Evolutionary conservation across 495 filamentous ascomycete species (phyloP).

Genomic region (Podospora sp.): DNA sequence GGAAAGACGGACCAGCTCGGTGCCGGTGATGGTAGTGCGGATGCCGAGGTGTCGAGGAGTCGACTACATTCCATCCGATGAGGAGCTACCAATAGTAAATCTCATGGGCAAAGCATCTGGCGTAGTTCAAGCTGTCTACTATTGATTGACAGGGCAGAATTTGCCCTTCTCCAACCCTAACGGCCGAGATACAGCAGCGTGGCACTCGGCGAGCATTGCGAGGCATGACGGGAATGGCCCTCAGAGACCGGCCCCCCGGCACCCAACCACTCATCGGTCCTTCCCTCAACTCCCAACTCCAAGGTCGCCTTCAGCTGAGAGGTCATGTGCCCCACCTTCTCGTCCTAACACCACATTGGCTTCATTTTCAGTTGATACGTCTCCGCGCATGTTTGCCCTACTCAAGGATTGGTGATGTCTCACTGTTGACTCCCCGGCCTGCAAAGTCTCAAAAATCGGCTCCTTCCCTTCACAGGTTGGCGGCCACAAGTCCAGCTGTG

Average conservation of each 20-base stretch:
- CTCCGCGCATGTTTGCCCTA: neutral
- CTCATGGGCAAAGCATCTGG: neutral
- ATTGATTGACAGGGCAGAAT: neutral
- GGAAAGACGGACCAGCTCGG: neutral
- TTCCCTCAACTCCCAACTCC: neutral
- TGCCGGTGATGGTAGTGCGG: neutral
- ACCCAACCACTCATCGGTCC: neutral
- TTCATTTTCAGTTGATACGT: neutral
- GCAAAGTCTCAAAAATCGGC: neutral
- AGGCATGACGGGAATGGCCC: neutral
- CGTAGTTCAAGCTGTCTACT: neutral
- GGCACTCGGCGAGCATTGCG: neutral
- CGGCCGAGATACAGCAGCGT: slow-evolving; percentile 27
- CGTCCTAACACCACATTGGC: neutral
- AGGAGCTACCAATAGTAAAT: neutral
- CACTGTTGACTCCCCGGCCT: neutral
- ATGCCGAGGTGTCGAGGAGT: neutral
- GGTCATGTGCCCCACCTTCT: neutral
- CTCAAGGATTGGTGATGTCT: neutral
- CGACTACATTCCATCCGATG: neutral
- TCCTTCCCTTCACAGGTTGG: neutral
- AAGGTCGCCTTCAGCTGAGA: neutral
- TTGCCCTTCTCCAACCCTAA: slow-evolving; percentile 17
- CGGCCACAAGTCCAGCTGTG: neutral
- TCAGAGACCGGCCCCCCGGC: neutral